These are phyloP conservation scores for Rhodotorula sp. DNA, from an alignment of 1,284 basidiomycete genomes.

Conservation along the genomic window DNA sequence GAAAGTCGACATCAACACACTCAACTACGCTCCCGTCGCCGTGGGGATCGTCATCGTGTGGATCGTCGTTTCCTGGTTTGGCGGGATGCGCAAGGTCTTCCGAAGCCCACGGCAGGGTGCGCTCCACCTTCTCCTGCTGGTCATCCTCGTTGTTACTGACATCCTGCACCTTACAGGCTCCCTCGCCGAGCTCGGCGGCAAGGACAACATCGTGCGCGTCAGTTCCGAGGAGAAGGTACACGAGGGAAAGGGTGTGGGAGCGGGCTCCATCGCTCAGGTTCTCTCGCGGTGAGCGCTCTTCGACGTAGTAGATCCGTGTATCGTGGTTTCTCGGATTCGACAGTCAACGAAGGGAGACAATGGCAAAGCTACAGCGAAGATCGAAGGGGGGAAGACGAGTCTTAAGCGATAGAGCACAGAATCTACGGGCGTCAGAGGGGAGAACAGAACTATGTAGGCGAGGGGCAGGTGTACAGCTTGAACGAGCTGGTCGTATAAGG, in stretches of 20 bases:
- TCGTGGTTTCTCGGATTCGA: too few species aligned
- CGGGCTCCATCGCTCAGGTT: not conserved
- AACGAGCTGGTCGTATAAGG: too few species aligned
- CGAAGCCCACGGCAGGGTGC: slow-evolving; percentile 16
- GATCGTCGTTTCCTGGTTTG: slow-evolving; percentile 64
- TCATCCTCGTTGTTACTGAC: not conserved
- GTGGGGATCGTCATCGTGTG: slow-evolving; percentile 68
- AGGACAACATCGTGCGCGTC: not conserved
- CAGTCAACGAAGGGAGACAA: too few species aligned
- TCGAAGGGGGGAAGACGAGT: too few species aligned
- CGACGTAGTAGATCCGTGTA: not conserved
- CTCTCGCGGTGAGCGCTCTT: not conserved
- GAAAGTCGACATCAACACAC: slow-evolving; percentile 62
- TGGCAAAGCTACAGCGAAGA: too few species aligned
- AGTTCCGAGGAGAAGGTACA: not conserved
- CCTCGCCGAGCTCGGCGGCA: not conserved
- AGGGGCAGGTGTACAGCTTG: too few species aligned
- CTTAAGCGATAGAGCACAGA: too few species aligned
- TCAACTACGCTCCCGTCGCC: slow-evolving; percentile 72
- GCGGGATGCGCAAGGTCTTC: slow-evolving; percentile 65
- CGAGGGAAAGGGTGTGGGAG: not conserved
- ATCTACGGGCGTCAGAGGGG: too few species aligned
- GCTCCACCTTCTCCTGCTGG: not conserved
- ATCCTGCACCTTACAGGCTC: not conserved
- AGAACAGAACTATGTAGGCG: too few species aligned